Conservation (phyloP, 768 basidiomycete species). For the Gymnopilus junonius region DNA sequence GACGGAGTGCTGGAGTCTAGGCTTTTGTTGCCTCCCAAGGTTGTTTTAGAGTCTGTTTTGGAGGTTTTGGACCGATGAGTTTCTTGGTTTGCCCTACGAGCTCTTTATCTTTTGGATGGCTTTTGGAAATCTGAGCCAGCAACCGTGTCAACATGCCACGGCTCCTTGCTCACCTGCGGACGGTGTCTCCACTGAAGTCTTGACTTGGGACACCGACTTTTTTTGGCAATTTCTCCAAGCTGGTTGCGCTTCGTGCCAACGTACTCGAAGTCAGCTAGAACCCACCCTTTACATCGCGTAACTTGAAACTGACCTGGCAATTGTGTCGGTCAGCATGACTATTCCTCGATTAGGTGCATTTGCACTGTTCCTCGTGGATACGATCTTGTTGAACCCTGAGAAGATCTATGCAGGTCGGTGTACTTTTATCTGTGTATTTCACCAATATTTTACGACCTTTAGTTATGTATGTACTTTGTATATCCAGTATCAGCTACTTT, state of each 20-base stretch:
- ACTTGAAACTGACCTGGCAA: background rate
- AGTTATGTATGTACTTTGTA: background rate
- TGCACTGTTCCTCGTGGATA: too few relatives aligned
- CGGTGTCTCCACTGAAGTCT: too few relatives aligned
- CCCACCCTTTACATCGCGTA: background rate
- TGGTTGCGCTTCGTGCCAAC: too few relatives aligned
- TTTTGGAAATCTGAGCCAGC: too few relatives aligned
- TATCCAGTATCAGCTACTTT: background rate
- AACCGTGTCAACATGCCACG: too few relatives aligned
- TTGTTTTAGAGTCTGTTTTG: slow-evolving; percentile 73
- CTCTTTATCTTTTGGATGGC: background rate
- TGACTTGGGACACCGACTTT: too few relatives aligned
- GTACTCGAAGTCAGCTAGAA: background rate
- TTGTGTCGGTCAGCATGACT: too few relatives aligned
- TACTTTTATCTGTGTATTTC: background rate
- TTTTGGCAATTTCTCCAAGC: too few relatives aligned
- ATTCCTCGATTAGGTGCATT: too few relatives aligned
- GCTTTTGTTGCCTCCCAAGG: slow-evolving; percentile 71
- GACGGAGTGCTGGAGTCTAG: slow-evolving; percentile 56
- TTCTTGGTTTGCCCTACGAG: background rate
- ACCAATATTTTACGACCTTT: background rate
- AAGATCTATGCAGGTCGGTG: background rate
- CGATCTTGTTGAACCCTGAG: background rate
- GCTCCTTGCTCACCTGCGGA: too few relatives aligned
- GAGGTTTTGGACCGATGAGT: slow-evolving; percentile 39